Evolutionary conservation across 352 stramenopile genomes (phyloP), one percentile per base, ranked within the genome.

Genomic region (Phytopythium delawarense): DNA sequence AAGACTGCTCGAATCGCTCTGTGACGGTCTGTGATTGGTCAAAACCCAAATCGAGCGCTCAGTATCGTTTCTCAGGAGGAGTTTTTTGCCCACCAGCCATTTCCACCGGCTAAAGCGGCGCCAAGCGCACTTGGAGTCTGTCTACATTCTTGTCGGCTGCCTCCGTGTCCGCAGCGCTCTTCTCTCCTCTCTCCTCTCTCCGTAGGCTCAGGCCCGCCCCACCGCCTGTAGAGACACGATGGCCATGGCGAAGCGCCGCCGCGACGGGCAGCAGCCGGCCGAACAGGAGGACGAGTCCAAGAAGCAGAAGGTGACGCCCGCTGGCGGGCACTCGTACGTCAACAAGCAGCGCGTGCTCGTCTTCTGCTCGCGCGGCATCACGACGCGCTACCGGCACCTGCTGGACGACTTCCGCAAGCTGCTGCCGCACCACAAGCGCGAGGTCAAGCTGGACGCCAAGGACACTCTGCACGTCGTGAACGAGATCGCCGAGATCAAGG

Each of bases 371-470:
- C 87, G 92, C 21, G 92, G 92, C 61, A 94, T 98, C 72, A 97
- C 81, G 58, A 96, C 96, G 18, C 87, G 97, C 48, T 99, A 99
- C 75, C 89, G 98, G 51, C 98, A 99, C 78, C 74, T 99, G 44
- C 78, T 99, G 62, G 96, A 99, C 71, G 98, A 99, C 76, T 89
- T 99, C 58, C 88, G 95, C 44, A 98, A 97, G 65, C 75, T 99
- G 13, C 72, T 99, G 67, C 98, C 98, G 23, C 98, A 99, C 76
- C 90, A 99, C 84, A 99, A 99, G 81, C 98, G 97, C 64, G 98
- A 99, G 71, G 95, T 97, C 46, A 99, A 99, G 60, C 70, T 99
- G n/a, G 96, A 99, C 72, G 82, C 91, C 42, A 98, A 99, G 67
- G 85, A 97, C 69, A 91, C 88, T 55, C 69, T 97, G 56, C 84